A percentile compares a stretch with the other conserved stretches of the same genome.
These are phyloP conservation scores for Jaltomata sinuosa DNA, from an alignment of 257 asterid genomes.

Conservation along the genomic window DNA sequence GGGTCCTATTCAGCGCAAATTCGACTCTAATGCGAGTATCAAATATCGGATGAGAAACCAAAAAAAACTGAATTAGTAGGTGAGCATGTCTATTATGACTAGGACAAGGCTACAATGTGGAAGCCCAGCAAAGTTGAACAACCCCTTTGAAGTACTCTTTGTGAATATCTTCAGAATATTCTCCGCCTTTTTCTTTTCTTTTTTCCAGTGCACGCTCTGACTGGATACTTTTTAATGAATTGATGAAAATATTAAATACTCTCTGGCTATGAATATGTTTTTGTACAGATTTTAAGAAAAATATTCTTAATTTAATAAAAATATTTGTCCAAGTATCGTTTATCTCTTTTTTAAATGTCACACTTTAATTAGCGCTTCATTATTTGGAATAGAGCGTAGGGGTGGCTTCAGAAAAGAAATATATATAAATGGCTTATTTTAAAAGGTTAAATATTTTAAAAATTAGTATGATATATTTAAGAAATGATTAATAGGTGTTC, in stretches of 20 bases:
- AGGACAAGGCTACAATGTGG: background rate
- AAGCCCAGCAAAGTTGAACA: background rate
- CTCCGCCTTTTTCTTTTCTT: background rate
- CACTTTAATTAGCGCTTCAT: background rate
- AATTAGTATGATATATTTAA: too few relatives aligned
- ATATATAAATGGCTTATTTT: background rate
- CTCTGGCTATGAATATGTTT: too few relatives aligned
- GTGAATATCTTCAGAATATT: background rate
- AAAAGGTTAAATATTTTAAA: too few relatives aligned
- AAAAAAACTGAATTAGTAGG: background rate
- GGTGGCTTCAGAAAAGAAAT: background rate
- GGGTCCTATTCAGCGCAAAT: too few relatives aligned
- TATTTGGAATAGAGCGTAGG: background rate
- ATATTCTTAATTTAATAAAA: background rate
- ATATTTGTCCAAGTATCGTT: background rate
- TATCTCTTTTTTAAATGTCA: background rate
- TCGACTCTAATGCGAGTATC: too few relatives aligned
- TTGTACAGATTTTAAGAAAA: background rate
- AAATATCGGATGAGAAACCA: too few relatives aligned
- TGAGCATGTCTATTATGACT: background rate
- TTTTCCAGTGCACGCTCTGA: background rate
- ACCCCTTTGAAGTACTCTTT: background rate
- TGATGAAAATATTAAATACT: too few relatives aligned
- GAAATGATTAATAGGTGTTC: background rate
- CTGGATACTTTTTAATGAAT: background rate